These are phyloP conservation scores for Fusarium sp. DNA, from an alignment of 2,329 filamentous ascomycete species.

Conservation along the genomic window DNA sequence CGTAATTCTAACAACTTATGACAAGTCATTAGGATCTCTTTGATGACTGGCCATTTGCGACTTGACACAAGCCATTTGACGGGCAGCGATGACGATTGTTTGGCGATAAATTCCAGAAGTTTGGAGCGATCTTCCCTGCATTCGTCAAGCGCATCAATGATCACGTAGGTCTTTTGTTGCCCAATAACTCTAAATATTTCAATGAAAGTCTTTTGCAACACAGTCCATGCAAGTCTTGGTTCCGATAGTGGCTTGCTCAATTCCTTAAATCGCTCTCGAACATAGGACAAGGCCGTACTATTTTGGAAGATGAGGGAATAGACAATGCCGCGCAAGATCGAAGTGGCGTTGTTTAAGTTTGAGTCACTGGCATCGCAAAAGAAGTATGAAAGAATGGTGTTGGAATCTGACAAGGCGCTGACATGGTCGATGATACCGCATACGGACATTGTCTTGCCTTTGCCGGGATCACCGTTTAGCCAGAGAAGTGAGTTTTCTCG, in stretches of 20 bases:
- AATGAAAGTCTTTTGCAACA: too few species aligned
- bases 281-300: fast-evolving
- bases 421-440: neutral
- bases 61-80: too few species aligned
- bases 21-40: fast-evolving
- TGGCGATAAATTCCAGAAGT: too few species aligned
- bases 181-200: too few species aligned
- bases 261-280: neutral
- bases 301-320: neutral
- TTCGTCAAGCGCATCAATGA: too few species aligned
- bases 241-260: fast-evolving
- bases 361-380: neutral
- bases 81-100: fast-evolving
- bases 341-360: fast-evolving
- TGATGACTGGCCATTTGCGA: too few species aligned
- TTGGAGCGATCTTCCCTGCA: fast-evolving
- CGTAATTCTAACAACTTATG: fast-evolving
- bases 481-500: fast-evolving
- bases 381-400: neutral
- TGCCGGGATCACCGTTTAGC: neutral
- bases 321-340: neutral
- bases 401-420: too few species aligned
- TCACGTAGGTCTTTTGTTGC: fast-evolving
- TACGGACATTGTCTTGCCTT: neutral
- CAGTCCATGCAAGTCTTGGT: fast-evolving